phyloP scores from a whole-genome alignment of 2,329 filamentous ascomycete species.

The Aspergillus viridinutans region DNA sequence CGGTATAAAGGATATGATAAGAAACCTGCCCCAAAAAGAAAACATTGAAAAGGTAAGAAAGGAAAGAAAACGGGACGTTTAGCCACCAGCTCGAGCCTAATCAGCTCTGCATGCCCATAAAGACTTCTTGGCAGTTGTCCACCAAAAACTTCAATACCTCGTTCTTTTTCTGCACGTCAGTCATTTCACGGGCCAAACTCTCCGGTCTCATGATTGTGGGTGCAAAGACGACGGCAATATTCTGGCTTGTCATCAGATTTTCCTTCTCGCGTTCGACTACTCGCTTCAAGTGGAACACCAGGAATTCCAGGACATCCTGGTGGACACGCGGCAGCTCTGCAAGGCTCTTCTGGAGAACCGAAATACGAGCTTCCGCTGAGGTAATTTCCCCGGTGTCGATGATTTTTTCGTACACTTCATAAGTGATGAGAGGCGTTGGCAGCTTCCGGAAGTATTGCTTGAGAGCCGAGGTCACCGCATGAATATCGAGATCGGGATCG shows the following conservation, averaged over 20 bases:
- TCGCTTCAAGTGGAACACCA: slow-evolving; percentile 86
- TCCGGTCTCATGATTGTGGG: slow-evolving; percentile 94
- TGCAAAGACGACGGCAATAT: slow-evolving; percentile 93
- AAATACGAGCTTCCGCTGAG: slow-evolving; percentile 63
- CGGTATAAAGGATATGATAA: neutral
- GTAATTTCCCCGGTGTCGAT: slow-evolving; percentile 65
- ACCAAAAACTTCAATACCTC: slow-evolving; percentile 87
- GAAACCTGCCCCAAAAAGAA: slow-evolving; percentile 1
- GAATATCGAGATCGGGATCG: slow-evolving; percentile 89
- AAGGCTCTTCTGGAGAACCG: slow-evolving; percentile 68
- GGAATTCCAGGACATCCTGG: slow-evolving; percentile 83
- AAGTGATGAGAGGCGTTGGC: slow-evolving; percentile 83
- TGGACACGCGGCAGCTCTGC: slow-evolving; percentile 77
- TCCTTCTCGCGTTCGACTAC: slow-evolving; percentile 78
- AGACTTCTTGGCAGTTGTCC: slow-evolving; percentile 81
- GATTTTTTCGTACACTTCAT: slow-evolving; percentile 84
- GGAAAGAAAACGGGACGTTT: slow-evolving; percentile 1
- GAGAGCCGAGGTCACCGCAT: slow-evolving; percentile 87
- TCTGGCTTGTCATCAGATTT: slow-evolving; percentile 95
- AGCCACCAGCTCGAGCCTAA: slow-evolving; percentile 2
- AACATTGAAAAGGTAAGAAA: neutral
- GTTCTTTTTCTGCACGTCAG: slow-evolving; percentile 91
- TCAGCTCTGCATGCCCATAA: slow-evolving; percentile 45
- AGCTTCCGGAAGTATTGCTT: slow-evolving; percentile 98
- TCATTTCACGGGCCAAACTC: slow-evolving; percentile 90